Conservation (phyloP, 208 protist genomes). For the Trypanosoma lewisi region DNA sequence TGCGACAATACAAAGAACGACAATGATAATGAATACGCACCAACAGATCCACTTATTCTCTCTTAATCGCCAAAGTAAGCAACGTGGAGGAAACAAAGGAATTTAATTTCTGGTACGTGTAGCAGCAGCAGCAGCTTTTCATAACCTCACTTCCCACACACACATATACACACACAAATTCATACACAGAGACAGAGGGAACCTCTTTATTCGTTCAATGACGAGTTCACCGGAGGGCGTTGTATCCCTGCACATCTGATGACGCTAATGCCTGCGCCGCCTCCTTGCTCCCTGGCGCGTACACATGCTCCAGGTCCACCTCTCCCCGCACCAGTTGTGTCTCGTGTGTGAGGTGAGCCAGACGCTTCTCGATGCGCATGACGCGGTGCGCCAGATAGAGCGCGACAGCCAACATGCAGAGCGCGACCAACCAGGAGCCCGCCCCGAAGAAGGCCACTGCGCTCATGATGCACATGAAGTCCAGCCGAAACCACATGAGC, state of each 20-base stretch:
- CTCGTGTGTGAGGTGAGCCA: slow-evolving; percentile 38
- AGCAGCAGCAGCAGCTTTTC: neutral
- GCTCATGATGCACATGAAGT: slow-evolving; percentile 71
- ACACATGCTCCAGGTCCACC: slow-evolving; percentile 52
- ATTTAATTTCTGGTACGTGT: too few species aligned
- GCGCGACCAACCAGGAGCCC: slow-evolving; percentile 50
- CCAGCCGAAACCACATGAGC: slow-evolving; percentile 85
- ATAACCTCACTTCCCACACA: neutral
- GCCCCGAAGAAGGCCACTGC: slow-evolving; percentile 54
- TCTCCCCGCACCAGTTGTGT: slow-evolving; percentile 77
- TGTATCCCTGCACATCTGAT: slow-evolving; percentile 21
- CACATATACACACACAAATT: neutral
- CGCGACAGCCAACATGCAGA: slow-evolving; percentile 45
- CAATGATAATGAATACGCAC: too few species aligned
- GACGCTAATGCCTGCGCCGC: slow-evolving; percentile 38
- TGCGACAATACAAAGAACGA: too few species aligned
- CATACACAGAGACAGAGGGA: too few species aligned
- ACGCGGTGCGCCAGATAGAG: slow-evolving; percentile 75
- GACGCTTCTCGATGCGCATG: slow-evolving; percentile 70
- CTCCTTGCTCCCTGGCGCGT: slow-evolving; percentile 51
- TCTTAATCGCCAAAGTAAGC: too few species aligned
- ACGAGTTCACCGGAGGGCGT: slow-evolving; percentile 3
- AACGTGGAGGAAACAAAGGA: too few species aligned
- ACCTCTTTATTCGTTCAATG: neutral
- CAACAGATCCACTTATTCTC: too few species aligned